These are phyloP conservation scores for Pisolithus marmoratus DNA, from an alignment of 768 basidiomycete genomes.

Conservation along the genomic window DNA sequence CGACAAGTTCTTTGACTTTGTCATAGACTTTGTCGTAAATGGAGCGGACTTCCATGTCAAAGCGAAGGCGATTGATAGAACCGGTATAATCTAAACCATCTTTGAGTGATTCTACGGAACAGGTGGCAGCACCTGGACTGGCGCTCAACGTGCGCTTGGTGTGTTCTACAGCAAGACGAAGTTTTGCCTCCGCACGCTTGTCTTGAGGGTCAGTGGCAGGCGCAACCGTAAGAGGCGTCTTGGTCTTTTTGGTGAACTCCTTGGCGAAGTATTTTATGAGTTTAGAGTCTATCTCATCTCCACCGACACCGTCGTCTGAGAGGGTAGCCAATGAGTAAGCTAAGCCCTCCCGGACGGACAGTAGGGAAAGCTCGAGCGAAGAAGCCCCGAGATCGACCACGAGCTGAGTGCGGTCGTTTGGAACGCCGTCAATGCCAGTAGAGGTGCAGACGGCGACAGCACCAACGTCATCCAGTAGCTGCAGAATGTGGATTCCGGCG, in stretches of 20 bases:
- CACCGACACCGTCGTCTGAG: constrained; percentile 44
- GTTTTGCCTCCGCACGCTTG: constrained; percentile 87
- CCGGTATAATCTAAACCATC: constrained; percentile 89
- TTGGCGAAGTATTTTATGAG: constrained; percentile 89
- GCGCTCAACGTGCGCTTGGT: constrained; percentile 92
- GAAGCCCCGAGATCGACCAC: constrained; percentile 79
- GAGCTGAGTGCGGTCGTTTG: constrained; percentile 68
- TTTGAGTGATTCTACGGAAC: constrained; percentile 90
- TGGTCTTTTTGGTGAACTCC: constrained; percentile 97
- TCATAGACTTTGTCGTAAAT: constrained; percentile 54
- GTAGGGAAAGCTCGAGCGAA: constrained; percentile 59
- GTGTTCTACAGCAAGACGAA: constrained; percentile 87
- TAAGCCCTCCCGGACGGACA: constrained; percentile 74
- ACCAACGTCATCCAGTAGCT: constrained; percentile 83
- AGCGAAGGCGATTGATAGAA: constrained; percentile 50
- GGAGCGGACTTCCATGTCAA: constrained; percentile 54
- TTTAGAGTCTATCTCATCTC: constrained; percentile 71
- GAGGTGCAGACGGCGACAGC: constrained; percentile 60
- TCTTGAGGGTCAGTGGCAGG: constrained; percentile 55
- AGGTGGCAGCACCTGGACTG: constrained; percentile 79
- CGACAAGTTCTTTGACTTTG: constrained; percentile 49
- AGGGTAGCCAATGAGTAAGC: constrained; percentile 55
- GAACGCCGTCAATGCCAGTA: constrained; percentile 34
- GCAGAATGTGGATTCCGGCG: constrained; percentile 79
- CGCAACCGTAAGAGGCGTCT: constrained; percentile 60